Base-by-base conservation (phyloP, 495 filamentous ascomycete species). In the Astrothelium subdiscretum region DNA sequence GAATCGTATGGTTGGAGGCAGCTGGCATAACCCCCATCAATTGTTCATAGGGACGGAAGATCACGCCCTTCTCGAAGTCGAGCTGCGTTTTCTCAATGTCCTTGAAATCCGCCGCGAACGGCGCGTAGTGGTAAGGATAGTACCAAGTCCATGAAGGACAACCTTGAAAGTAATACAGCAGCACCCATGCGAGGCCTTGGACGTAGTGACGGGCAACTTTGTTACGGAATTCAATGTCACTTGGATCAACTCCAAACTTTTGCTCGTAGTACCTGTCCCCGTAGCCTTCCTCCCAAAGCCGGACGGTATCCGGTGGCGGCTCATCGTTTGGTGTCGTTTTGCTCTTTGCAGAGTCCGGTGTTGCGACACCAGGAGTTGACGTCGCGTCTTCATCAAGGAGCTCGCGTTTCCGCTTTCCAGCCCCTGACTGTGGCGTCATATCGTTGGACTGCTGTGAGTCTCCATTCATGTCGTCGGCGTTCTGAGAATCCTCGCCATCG, bases 71-170 rank as follows among this genome's bases (percentile, higher is more conserved):
- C 59, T 91, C 83, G 66, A 99, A 99, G 22, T 79, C 77, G 66
- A 95, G 81, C 38, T 85, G 80, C 76, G 96, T 85, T 59, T 92
- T 84, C 54, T 73, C 82, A 32, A 99, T 79, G 58, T 94, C 88
- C 59, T 86, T 85, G 71, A 99, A 99, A 73, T 99, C 94, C 51
- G 91, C 87, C 0, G 95, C 94, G 75, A 97, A 97, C 12, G 94
- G 94, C 3, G 94, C 95, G 69, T 99, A 99, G 72, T 99, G 94
- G 70, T 97, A 92, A 1, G 94, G 94, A 69, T 96, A 99, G 70
- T 91, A 99, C 94, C 94, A 99, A 58, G 87, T 92, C 94, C 95
- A 97, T 1, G 90, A 95, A 12, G 95, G 90, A 68, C 94, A 97
- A 20, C 95, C 94, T 73, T 99, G 94, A 72, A 96, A 95, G 73